Base-by-base conservation (phyloP, 345 rosid species). In the Citrus sinensis region DNA sequence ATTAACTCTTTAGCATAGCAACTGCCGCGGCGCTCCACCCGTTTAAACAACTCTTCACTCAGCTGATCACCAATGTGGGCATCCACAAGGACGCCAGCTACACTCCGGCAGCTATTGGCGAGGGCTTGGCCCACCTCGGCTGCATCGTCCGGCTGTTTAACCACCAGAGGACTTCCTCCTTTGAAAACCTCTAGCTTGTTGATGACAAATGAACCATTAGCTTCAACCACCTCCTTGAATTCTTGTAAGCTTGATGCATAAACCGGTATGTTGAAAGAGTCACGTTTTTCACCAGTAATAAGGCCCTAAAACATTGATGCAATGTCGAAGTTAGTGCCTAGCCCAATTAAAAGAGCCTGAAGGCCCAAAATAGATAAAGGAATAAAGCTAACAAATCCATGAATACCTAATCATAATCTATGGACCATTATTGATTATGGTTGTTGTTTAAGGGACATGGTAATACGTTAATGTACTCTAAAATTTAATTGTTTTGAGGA, bases 151-250 rank as follows among this genome's bases (percentile, higher is more conserved):
- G 97, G 98, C n/a, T 79, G 83, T 77, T 73, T 90, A 27, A 95
- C 96, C 56, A 95, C 99, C 22, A 95, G 77, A 1, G 99, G 99
- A 76, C 98, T 95, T 11, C 99, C 99, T 73, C 98, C 99, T 81
- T 95, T 93, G 87, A 92, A 90, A 17, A 95, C 80, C 67, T 92
- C 91, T 16, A 95, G 96, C 86, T 87, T 91, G 90, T 93, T 85
- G 69, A 93, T 86, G 22, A 67, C 9, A 64, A 91, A 93, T 7
- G 93, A 91, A 46, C 98, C 97, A 35, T 93, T 69, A 6, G 96
- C 90, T 63, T 92, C 96, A 22, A 95, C 97, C 22, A 95, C 93
- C 61, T 92, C 93, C 85, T 76, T 92, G 79, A 95, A 92, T 59
- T 95, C 99, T 80, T 91, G 95, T 46, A 90, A 79, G 83, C 94